Base-by-base conservation (phyloP, 495 filamentous ascomycete species). In the Tuber borchii region DNA sequence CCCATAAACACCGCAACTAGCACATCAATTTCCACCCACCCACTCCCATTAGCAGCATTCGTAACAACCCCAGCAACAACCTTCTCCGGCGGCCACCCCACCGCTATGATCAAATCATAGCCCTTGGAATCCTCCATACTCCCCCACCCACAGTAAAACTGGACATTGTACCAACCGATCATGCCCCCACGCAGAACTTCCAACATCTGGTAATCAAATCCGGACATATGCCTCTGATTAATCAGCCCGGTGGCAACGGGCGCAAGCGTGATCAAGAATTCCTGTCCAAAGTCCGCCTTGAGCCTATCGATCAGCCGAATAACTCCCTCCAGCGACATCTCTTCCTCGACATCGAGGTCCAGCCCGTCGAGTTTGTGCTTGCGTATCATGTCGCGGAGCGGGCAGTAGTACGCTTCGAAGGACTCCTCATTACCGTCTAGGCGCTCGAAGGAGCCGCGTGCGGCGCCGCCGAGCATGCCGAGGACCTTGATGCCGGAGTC, bases 141-240 rank as follows among this genome's bases (percentile, higher is more conserved):
- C 20, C 93, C 93, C 88, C 91, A 96, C 2, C 91, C 91, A 79
- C 90, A 92, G 81, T 96, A 96, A 81, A 95, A 95, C 82, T 95
- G 93, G 20, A 89, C 85, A 76, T 95, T 95, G 80, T 95, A 95
- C 89, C 93, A 96, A 26, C 84, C 86, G 51, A 94, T 91, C 78
- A 90, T 87, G 16, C 83, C 80, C 7, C 91, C 91, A 12, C 90
- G 86, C 84, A 87, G 86, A 34, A 86, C 84, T 82, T 93, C 91
- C 45, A 95, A 86, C 34, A 85, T 84, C 7, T 86, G 84, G 83
- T 96, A 95, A 75, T 89, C 86, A 80, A 96, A 96, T 0, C 93
- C 93, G 51, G 90, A 91, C 0, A 96, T 85, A 79, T 94, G 86
- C 31, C 71, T 72, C 40, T 87, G 83, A 12, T 86, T 86, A 43